These are phyloP conservation scores for Apiotrichum veenhuisii DNA, from an alignment of 1,284 basidiomycete genomes.

Conservation along the genomic window DNA sequence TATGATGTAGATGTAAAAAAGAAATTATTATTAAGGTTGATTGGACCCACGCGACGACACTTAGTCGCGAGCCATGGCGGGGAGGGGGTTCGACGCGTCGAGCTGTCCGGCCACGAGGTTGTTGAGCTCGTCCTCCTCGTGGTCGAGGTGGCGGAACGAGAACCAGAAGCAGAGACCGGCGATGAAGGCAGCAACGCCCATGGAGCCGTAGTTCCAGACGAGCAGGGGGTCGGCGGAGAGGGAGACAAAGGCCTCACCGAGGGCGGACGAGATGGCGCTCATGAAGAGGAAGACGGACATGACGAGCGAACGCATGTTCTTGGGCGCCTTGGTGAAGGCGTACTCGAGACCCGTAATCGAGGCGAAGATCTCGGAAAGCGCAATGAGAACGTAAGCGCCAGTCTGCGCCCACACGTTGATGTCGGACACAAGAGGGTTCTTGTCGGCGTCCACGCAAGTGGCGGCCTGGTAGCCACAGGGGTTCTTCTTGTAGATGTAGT, in stretches of 20 bases:
- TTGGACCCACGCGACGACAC: too few species aligned
- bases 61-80: too few species aligned
- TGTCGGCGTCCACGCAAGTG: constrained; percentile 20
- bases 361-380: constrained; percentile 1
- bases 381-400: constrained; percentile 2
- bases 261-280: not conserved
- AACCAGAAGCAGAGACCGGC: constrained; percentile 5
- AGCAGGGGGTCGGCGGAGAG: constrained; percentile 1
- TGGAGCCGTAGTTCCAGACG: constrained; percentile 5
- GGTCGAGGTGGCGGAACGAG: constrained; percentile 2
- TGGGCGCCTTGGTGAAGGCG: constrained; percentile 3
- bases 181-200: not conserved
- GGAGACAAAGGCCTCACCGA: constrained; percentile 1
- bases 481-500: constrained; percentile 50
- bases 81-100: not conserved
- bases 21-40: too few species aligned
- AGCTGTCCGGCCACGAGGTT: not conserved
- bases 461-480: constrained; percentile 50
- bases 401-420: constrained; percentile 3
- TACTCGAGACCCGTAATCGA: constrained; percentile 6
- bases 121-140: constrained; percentile 5
- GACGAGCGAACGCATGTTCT: not conserved
- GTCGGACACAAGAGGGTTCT: not conserved
- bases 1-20: too few species aligned
- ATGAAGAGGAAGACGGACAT: constrained; percentile 5